Conservation (phyloP, 495 filamentous ascomycete genomes). For the Schizothecium vesticola region DNA sequence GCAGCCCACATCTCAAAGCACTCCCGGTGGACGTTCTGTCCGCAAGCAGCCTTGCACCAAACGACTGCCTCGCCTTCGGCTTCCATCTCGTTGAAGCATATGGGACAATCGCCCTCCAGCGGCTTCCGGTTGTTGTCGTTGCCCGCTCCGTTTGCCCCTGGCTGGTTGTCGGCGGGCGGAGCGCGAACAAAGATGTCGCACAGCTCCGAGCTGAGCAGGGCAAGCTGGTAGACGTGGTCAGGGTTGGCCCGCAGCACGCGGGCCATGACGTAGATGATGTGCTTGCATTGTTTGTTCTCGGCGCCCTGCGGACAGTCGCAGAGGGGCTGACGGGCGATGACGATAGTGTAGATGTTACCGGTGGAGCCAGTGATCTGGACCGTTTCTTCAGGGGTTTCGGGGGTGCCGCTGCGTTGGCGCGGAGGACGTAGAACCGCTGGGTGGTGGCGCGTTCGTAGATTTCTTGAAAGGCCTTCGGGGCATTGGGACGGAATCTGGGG, state of each 20-base stretch:
- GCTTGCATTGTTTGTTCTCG: slow-evolving; percentile 69
- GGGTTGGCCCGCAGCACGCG: slow-evolving; percentile 59
- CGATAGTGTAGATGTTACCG: slow-evolving; percentile 66
- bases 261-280: slow-evolving; percentile 50
- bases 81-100: slow-evolving; percentile 69
- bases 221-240: slow-evolving; percentile 68
- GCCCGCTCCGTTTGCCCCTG: slow-evolving; percentile 11
- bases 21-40: slow-evolving; percentile 69
- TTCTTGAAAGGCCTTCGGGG: slow-evolving; percentile 32
- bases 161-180: slow-evolving; percentile 29
- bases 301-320: slow-evolving; percentile 64
- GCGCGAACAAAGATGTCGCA: slow-evolving; percentile 54
- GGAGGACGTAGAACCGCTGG: slow-evolving; percentile 41
- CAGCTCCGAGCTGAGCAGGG: slow-evolving; percentile 62
- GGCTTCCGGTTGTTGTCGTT: slow-evolving; percentile 40
- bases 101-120: slow-evolving; percentile 70
- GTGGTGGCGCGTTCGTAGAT: slow-evolving; percentile 36
- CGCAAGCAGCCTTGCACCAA: slow-evolving; percentile 69
- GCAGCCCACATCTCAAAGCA: slow-evolving; percentile 70
- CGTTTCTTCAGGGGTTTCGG: slow-evolving; percentile 33
- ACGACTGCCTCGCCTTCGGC: slow-evolving; percentile 52
- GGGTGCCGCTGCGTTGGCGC: slow-evolving; percentile 26
- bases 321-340: slow-evolving; percentile 46
- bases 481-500: slow-evolving; percentile 30
- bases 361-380: slow-evolving; percentile 70